These are phyloP conservation scores for Blastobotrys proliferans DNA, from an alignment of 1,139 yeast species.

Conservation along the genomic window DNA sequence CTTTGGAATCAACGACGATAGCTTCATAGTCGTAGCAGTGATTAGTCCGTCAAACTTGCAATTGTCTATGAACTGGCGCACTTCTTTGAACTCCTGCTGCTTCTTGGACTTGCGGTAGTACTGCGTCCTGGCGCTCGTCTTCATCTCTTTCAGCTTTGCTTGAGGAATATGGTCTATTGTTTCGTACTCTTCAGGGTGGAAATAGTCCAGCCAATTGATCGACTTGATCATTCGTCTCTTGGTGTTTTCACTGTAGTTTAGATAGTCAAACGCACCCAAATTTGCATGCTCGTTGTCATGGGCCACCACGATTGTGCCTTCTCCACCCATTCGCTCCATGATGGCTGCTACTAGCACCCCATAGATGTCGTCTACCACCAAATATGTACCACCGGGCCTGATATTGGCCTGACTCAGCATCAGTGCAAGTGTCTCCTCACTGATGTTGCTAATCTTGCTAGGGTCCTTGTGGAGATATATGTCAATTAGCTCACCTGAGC, in stretches of 20 bases:
- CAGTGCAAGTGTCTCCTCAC: slow-evolving; percentile 77
- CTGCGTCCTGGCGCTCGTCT: slow-evolving; percentile 58
- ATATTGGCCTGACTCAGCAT: slow-evolving; percentile 74
- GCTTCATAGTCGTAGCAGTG: slow-evolving; percentile 66
- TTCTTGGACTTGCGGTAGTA: slow-evolving; percentile 63
- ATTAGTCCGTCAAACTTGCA: slow-evolving; percentile 75
- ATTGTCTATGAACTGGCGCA: slow-evolving; percentile 50
- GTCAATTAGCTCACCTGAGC: slow-evolving; percentile 71
- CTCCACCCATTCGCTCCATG: slow-evolving; percentile 84
- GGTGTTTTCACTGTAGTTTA: slow-evolving; percentile 51
- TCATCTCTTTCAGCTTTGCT: slow-evolving; percentile 53
- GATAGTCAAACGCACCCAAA: slow-evolving; percentile 61
- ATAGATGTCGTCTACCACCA: slow-evolving; percentile 87
- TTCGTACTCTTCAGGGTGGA: slow-evolving; percentile 66
- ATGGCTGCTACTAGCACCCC: slow-evolving; percentile 79
- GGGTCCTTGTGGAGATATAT: slow-evolving; percentile 73
- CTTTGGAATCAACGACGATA: slow-evolving; percentile 59
- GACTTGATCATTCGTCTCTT: slow-evolving; percentile 58
- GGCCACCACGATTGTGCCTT: slow-evolving; percentile 69
- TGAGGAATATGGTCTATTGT: slow-evolving; percentile 40
- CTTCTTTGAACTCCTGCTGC: slow-evolving; percentile 41
- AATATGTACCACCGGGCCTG: slow-evolving; percentile 82
- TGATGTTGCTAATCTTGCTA: slow-evolving; percentile 69
- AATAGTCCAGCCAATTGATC: slow-evolving; percentile 72
- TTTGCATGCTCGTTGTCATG: slow-evolving; percentile 96